A percentile compares a stretch with the other conserved stretches of the same genome.
Evolutionary conservation across 1,284 basidiomycete species (phyloP).

Genomic region (Tausonia pullulans): DNA sequence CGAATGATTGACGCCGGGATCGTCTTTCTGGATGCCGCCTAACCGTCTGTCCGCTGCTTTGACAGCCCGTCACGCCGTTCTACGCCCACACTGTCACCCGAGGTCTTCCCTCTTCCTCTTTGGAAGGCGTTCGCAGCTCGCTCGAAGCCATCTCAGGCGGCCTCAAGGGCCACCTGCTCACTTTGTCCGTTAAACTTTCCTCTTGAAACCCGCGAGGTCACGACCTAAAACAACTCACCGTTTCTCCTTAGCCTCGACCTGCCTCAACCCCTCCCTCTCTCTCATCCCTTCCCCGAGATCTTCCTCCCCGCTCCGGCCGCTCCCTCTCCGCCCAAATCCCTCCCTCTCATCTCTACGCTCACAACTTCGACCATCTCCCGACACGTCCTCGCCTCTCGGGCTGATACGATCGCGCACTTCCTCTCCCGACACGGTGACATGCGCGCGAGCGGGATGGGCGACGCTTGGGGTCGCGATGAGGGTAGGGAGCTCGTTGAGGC

Average conservation of each 20-base stretch:
- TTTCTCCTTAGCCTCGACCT: constrained; percentile 27
- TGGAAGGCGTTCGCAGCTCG: constrained; percentile 37
- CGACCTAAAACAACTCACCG: constrained; percentile 3
- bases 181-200: constrained; percentile 29
- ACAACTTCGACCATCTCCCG: constrained; percentile 30
- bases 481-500: constrained; percentile 43
- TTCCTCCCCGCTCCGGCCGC: constrained; percentile 22
- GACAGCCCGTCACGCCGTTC: constrained; percentile 27
- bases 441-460: constrained; percentile 32
- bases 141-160: constrained; percentile 22
- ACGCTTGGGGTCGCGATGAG: constrained; percentile 35
- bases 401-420: constrained; percentile 37
- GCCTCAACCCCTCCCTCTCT: constrained; percentile 42
- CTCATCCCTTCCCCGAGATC: constrained; percentile 43
- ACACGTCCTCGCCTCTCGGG: constrained; percentile 38
- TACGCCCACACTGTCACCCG: constrained; percentile 46
- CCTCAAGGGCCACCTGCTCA: constrained; percentile 31
- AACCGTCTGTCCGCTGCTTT: not conserved
- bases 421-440: constrained; percentile 20
- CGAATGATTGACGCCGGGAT: constrained; percentile 18
- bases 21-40: constrained; percentile 19
- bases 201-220: not conserved
- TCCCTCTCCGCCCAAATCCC: constrained; percentile 19
- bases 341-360: constrained; percentile 26
- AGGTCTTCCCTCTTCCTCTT: constrained; percentile 40